Evolutionary conservation across 208 protist species (phyloP).

Genomic region (Trypanosoma cruzi): DNA sequence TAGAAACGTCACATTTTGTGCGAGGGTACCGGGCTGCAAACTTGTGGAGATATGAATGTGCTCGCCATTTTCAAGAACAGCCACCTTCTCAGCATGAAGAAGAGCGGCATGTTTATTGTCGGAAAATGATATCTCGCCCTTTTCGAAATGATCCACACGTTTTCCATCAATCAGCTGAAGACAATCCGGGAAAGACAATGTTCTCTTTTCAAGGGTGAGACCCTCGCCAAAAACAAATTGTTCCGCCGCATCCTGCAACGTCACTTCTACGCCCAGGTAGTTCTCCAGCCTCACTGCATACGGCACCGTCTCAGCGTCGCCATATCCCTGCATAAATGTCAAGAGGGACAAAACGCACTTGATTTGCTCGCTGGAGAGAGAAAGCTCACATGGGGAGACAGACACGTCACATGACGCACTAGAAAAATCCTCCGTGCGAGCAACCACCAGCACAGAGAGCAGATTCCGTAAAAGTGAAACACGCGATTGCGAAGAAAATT

Average conservation of each 20-base stretch:
- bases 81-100: constrained; percentile 7
- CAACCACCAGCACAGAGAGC: constrained; percentile 40
- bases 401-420: constrained; percentile 32
- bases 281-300: constrained; percentile 20
- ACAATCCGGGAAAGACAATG: constrained; percentile 11
- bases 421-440: constrained; percentile 21
- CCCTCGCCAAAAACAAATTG: constrained; percentile 3
- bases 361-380: constrained; percentile 33
- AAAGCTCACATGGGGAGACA: constrained; percentile 36
- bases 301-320: not conserved
- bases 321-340: constrained; percentile 2
- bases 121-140: not conserved
- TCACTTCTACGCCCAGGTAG: constrained; percentile 12
- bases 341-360: constrained; percentile 9
- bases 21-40: constrained; percentile 8
- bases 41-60: constrained; percentile 17
- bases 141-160: constrained; percentile 15
- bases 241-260: constrained; percentile 3
- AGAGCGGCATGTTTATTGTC: not conserved
- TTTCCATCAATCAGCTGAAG: constrained; percentile 4
- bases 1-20: constrained; percentile 18
- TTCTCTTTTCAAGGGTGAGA: constrained; percentile 9
- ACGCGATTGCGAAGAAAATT: constrained; percentile 43
- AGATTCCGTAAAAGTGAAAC: constrained; percentile 36
- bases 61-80: constrained; percentile 23